A percentile compares a stretch with the other conserved stretches of the same genome.
Conservation (phyloP, 345 rosid species). For the Ceriops decandra region DNA sequence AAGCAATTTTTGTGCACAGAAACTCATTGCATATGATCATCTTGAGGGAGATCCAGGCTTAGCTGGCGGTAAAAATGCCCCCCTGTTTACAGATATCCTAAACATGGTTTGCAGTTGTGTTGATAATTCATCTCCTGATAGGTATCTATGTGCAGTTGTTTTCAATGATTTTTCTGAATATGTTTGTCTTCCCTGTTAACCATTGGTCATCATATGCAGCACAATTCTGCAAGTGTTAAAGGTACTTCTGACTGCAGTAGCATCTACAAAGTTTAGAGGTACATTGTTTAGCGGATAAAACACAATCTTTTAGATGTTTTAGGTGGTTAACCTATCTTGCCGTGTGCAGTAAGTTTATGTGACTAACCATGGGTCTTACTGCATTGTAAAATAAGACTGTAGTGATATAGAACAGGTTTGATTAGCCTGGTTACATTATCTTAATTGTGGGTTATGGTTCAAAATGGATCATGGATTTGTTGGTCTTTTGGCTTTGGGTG, state of each 20-base stretch:
- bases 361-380: too few relatives aligned
- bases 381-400: too few relatives aligned
- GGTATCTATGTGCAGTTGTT: slow-evolving; percentile 42
- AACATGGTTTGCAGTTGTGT: slow-evolving; percentile 85
- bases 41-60: slow-evolving; percentile 97
- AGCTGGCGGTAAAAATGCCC: slow-evolving; percentile 78
- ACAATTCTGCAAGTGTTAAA: slow-evolving; percentile 89
- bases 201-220: slow-evolving; percentile 47
- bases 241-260: slow-evolving; percentile 94
- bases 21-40: slow-evolving; percentile 95
- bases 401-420: too few relatives aligned
- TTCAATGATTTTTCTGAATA: slow-evolving; percentile 1
- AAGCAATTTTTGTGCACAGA: slow-evolving; percentile 45
- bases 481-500: too few relatives aligned
- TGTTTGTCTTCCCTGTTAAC: slow-evolving; percentile 25
- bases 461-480: too few relatives aligned
- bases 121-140: slow-evolving; percentile 92
- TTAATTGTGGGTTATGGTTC: too few relatives aligned
- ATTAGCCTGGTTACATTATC: too few relatives aligned
- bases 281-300: slow-evolving; percentile 21
- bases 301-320: slow-evolving; percentile 18
- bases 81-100: slow-evolving; percentile 79
- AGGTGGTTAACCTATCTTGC: slow-evolving; percentile 2
- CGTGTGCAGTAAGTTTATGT: background rate
- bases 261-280: slow-evolving; percentile 95